Evolutionary conservation across 371 early-diverging fungal species (phyloP), one percentile per base, ranked within the genome.

Genomic region (Dinochytrium kinnereticum): DNA sequence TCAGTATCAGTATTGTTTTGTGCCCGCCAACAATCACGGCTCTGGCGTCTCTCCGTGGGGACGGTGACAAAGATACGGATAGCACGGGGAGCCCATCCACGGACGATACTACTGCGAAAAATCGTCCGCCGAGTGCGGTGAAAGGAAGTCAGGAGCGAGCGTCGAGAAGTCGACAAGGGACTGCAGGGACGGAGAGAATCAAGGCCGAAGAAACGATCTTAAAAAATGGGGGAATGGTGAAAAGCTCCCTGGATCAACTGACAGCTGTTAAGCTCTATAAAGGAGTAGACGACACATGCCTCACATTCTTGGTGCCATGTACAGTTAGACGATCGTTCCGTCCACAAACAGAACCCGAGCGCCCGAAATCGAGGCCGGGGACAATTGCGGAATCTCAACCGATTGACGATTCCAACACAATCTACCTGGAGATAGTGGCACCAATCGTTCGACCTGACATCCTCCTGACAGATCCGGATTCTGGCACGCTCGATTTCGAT

Each of bases 391-490:
- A 1, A n/a, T 1, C 30, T 34, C 59, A n/a, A 13, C 64, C 64
- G 2, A 1, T 26, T 53, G 28, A 17, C 21, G 70, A 61, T 3
- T 66, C 66, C 10, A 38, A 71, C 7, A 55, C 50, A 26, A 59
- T 76, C 24, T 79, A 72, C 44, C 31, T 79, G 2, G 37, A 70
- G 19, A 67, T 79, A 1, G 57, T 76, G 28, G 74, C 66, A 1
- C 79, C 79, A 0, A 67, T 79, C 3, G 72, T 76, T 17, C 28
- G 44, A 0, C 79, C 79, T 1, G 74, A 73, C 30, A 28, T 79
- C 26, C 17, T 79, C 2, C 40, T 79, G 17, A n/a, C 74, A 24
- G 71, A 79, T 19, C 79, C 79, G 3, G 59, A 50, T 1, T 3
- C 33, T 26, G 40, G 38, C 2, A 24, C 36, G 13, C 24, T 78